Conservation (phyloP, 2,329 filamentous ascomycete genomes). For the Phoma herbarum region DNA sequence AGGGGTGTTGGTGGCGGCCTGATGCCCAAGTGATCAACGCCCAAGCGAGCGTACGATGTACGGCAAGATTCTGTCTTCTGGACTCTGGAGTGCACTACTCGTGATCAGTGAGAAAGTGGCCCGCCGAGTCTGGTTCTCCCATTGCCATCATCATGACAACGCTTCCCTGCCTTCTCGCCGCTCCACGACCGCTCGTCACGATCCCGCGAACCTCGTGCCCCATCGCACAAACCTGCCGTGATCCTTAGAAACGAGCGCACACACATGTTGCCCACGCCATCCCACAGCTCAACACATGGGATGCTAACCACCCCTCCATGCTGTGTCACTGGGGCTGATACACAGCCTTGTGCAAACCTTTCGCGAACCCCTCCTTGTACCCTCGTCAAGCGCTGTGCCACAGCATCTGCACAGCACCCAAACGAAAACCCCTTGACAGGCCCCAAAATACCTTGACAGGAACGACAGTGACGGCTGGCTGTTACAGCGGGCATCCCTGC, state of each 20-base stretch:
- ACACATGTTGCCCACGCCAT: background rate
- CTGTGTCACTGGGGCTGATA: conserved; percentile 11
- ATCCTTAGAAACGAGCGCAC: conserved; percentile 9
- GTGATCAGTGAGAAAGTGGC: background rate
- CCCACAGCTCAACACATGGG: conserved; percentile 8
- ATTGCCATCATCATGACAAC: background rate
- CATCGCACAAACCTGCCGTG: conserved; percentile 8
- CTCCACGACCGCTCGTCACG: conserved; percentile 3
- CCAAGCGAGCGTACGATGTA: background rate
- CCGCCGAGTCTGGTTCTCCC: background rate
- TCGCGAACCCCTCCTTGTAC: background rate
- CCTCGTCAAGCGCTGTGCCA: too few species aligned
- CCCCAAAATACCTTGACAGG: conserved; percentile 13
- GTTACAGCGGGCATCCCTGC: conserved; percentile 18
- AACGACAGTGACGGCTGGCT: conserved; percentile 3
- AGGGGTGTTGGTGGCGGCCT: background rate
- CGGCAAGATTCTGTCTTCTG: background rate
- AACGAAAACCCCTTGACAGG: conserved; percentile 15
- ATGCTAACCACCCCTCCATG: background rate
- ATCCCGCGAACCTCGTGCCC: background rate
- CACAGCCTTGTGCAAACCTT: background rate
- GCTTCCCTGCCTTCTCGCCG: background rate
- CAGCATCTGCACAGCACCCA: background rate
- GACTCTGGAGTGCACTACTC: background rate
- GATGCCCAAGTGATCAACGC: background rate